phyloP scores from a whole-genome alignment of 495 filamentous ascomycete genomes.

The Daldinia concentrica region DNA sequence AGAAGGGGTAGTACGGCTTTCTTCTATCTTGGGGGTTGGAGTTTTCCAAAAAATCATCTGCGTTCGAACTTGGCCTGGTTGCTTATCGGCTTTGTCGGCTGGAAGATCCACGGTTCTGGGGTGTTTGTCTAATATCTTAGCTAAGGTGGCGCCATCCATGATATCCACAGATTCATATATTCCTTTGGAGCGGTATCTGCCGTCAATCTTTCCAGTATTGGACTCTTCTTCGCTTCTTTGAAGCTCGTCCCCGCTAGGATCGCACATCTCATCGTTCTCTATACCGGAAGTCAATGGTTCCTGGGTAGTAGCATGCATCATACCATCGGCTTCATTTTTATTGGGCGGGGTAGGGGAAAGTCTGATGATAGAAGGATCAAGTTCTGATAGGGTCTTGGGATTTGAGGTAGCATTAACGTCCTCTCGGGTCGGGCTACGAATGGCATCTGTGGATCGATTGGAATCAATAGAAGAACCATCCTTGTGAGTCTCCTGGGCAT shows the following conservation, averaged over 20 bases:
- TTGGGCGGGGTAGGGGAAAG: neutral
- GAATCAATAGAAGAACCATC: neutral
- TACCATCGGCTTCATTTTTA: neutral
- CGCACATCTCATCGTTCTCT: neutral
- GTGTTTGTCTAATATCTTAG: neutral
- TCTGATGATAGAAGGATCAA: neutral
- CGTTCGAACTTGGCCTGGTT: neutral
- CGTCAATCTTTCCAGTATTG: neutral
- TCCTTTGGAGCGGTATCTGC: neutral
- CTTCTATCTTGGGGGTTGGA: neutral
- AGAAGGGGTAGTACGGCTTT: neutral
- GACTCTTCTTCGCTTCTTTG: neutral
- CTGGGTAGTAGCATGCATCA: neutral
- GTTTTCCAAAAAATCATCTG: neutral
- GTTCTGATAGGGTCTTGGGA: neutral
- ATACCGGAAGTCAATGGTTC: neutral
- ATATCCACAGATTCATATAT: neutral
- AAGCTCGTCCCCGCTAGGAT: neutral
- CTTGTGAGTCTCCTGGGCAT: neutral
- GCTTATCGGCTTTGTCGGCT: neutral
- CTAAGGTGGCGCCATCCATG: neutral
- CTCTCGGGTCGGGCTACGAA: neutral
- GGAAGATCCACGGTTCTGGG: neutral
- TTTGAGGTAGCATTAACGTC: neutral
- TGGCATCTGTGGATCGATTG: neutral